A percentile compares a stretch with the other conserved stretches of the same genome.
Conservation (phyloP, 75 land plant genomes). For the Ceratopteris richardii region DNA sequence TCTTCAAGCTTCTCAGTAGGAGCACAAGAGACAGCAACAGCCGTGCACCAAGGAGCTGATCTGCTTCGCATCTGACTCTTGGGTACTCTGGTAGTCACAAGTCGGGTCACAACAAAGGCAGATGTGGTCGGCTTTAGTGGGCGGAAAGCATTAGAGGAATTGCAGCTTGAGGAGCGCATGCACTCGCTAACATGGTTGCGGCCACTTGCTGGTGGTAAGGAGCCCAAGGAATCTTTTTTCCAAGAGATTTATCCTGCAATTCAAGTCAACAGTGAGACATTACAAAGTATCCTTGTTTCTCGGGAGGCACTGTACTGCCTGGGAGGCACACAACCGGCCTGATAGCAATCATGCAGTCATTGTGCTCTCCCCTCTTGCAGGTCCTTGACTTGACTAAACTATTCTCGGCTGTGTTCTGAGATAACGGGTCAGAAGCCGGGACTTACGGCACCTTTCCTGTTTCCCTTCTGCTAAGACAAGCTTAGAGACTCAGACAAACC, state of each 20-base stretch:
- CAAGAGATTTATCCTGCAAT: slow-evolving; percentile 51
- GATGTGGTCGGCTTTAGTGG: slow-evolving; percentile 97
- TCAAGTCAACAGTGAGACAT: slow-evolving; percentile 49
- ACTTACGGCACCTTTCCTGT: no score
- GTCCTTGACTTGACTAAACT: no score
- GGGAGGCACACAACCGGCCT: slow-evolving; percentile 88
- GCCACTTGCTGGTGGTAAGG: slow-evolving; percentile 47
- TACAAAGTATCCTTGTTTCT: slow-evolving; percentile 60
- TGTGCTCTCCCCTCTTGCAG: slow-evolving; percentile 69
- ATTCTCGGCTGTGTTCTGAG: no score
- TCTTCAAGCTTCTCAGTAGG: no score
- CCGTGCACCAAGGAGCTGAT: no score
- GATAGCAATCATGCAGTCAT: slow-evolving; percentile 95
- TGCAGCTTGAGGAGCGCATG: slow-evolving; percentile 67
- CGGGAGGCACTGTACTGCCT: slow-evolving; percentile 80
- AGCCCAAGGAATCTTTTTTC: slow-evolving; percentile 25
- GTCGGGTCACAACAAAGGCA: slow-evolving; percentile 83
- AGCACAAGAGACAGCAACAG: no score
- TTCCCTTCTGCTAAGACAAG: no score
- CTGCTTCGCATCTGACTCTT: no score
- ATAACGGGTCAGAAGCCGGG: no score
- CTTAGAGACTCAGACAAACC: no score
- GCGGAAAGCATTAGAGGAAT: slow-evolving; percentile 69
- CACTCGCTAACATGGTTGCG: slow-evolving; percentile 90
- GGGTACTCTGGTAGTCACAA: slow-evolving; percentile 83